phyloP scores from a whole-genome alignment of 768 basidiomycete genomes.

The Podaxis sp. region DNA sequence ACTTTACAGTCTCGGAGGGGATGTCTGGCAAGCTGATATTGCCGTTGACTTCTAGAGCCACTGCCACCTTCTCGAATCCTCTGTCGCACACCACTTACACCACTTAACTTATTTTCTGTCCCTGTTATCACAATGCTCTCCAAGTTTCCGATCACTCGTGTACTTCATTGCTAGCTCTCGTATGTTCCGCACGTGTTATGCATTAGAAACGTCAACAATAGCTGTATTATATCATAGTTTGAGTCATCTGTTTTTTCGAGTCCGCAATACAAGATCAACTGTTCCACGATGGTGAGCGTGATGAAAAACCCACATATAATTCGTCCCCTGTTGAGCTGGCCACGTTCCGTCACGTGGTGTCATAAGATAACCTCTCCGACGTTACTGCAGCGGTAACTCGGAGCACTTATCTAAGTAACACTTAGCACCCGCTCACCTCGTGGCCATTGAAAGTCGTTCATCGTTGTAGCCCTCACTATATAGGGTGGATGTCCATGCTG shows the following conservation, averaged over 20 bases:
- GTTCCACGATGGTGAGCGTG: too few relatives aligned
- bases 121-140: background rate
- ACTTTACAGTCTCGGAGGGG: constrained; percentile 41
- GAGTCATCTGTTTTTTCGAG: too few relatives aligned
- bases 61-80: background rate
- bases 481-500: too few relatives aligned
- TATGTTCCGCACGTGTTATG: too few relatives aligned
- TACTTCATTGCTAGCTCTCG: background rate
- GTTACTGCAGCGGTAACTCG: background rate
- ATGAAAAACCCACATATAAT: background rate
- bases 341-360: background rate
- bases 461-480: too few relatives aligned
- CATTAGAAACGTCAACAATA: too few relatives aligned
- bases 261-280: too few relatives aligned
- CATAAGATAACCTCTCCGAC: background rate
- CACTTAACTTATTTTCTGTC: background rate
- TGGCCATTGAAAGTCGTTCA: background rate
- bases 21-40: constrained; percentile 53
- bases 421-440: background rate
- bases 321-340: background rate
- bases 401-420: too few relatives aligned
- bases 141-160: background rate
- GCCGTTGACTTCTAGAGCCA: constrained; percentile 30
- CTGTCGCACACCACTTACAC: background rate
- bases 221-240: too few relatives aligned